Conservation (phyloP, 768 basidiomycete species). For the Termitomyces sp. region DNA sequence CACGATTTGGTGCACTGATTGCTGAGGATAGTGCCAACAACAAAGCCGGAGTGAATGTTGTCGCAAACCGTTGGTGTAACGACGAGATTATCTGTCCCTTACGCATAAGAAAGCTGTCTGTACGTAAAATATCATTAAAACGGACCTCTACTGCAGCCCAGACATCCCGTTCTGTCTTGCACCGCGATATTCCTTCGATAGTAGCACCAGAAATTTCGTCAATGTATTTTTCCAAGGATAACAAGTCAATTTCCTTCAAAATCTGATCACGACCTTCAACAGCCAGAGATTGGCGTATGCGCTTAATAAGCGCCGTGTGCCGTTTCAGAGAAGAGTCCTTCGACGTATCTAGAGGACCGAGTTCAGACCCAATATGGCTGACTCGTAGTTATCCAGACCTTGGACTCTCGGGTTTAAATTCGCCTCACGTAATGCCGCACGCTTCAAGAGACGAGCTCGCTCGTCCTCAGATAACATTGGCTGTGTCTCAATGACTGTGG, state of each 20-base stretch:
- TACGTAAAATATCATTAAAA: background rate
- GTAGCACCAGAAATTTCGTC: conserved; percentile 90
- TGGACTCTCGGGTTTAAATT: conserved; percentile 44
- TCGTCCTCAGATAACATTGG: conserved; percentile 33
- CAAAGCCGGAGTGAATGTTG: conserved; percentile 70
- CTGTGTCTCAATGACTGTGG: conserved; percentile 18
- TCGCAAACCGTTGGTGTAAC: conserved; percentile 82
- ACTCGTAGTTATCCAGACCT: conserved; percentile 26
- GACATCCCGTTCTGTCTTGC: conserved; percentile 90
- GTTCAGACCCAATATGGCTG: background rate
- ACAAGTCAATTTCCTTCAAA: conserved; percentile 85
- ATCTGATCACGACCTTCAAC: conserved; percentile 80
- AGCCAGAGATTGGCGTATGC: conserved; percentile 82
- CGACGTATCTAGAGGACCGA: conserved; percentile 44
- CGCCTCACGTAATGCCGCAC: conserved; percentile 50
- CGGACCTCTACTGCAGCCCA: conserved; percentile 89
- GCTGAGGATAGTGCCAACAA: conserved; percentile 52
- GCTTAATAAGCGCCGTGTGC: conserved; percentile 93
- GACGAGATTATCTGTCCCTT: conserved; percentile 74
- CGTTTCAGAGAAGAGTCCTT: conserved; percentile 95
- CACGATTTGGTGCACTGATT: conserved; percentile 54
- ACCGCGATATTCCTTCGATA: conserved; percentile 78
- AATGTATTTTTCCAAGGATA: conserved; percentile 92
- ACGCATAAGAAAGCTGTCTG: background rate
- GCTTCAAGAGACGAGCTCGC: conserved; percentile 45